phyloP scores from a whole-genome alignment of 768 basidiomycete genomes.

The Podaxis sp. region DNA sequence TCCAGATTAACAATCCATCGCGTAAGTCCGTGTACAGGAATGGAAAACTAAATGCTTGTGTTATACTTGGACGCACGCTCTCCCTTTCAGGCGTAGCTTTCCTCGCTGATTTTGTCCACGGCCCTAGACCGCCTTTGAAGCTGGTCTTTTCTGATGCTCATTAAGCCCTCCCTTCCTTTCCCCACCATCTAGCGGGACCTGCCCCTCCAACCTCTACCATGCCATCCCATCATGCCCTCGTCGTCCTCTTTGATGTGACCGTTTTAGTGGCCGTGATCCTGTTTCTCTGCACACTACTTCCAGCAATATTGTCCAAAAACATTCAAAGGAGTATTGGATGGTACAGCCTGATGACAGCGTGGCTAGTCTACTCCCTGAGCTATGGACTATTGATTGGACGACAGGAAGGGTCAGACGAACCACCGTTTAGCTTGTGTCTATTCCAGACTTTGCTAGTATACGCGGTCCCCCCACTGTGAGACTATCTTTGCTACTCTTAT shows the following conservation, averaged over 20 bases:
- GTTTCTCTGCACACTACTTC: background rate
- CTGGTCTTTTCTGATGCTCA: background rate
- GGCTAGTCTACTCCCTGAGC: constrained; percentile 10
- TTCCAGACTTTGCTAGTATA: constrained; percentile 10
- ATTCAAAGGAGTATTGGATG: constrained; percentile 6
- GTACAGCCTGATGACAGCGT: constrained; percentile 9
- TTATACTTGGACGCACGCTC: background rate
- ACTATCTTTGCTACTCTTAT: background rate
- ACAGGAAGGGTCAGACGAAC: background rate
- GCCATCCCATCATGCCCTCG: constrained; percentile 9
- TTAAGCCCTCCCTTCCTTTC: background rate
- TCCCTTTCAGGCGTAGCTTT: background rate
- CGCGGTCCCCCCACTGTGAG: constrained; percentile 4
- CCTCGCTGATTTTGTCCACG: background rate
- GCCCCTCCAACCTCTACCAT: background rate
- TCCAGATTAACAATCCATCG: no score
- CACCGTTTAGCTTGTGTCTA: background rate
- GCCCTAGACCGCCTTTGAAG: background rate
- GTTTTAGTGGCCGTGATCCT: background rate
- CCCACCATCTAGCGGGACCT: background rate
- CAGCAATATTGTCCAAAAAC: constrained; percentile 1
- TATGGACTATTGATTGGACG: constrained; percentile 6
- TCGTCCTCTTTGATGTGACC: constrained; percentile 10
- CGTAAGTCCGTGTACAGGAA: background rate
- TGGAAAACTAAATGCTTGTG: background rate